Conservation (phyloP, 2,329 filamentous ascomycete genomes). For the Sarocladiaceae sp. region DNA sequence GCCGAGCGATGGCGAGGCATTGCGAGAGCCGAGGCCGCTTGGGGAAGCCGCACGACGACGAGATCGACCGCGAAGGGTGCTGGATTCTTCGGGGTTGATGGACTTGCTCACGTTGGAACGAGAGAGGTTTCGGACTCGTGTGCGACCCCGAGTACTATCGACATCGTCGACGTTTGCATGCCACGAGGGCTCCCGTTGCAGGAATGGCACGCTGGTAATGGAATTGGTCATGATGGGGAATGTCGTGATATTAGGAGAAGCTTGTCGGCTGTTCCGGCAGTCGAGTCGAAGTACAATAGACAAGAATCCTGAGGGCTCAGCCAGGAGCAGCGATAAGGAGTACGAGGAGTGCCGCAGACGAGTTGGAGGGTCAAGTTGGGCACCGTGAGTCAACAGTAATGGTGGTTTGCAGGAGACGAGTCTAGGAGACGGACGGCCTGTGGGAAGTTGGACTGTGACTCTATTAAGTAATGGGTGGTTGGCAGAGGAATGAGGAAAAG, state of each 20-base stretch:
- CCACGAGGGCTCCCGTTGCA: neutral
- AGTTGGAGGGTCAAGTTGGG: slow-evolving; percentile 3
- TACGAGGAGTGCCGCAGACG: neutral
- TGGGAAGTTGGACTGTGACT: neutral
- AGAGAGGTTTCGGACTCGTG: slow-evolving; percentile 33
- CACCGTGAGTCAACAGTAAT: neutral
- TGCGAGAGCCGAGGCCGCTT: slow-evolving; percentile 25
- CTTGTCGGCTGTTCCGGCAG: neutral
- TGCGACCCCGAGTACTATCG: slow-evolving; percentile 30
- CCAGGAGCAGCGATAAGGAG: neutral
- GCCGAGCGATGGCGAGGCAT: slow-evolving; percentile 28
- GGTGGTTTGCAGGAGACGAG: neutral
- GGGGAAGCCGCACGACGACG: slow-evolving; percentile 35
- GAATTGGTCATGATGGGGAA: slow-evolving; percentile 1
- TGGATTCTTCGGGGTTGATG: slow-evolving; percentile 34
- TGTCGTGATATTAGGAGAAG: neutral
- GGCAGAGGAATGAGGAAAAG: slow-evolving; percentile 1
- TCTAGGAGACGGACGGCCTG: neutral
- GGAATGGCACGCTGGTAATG: slow-evolving; percentile 1
- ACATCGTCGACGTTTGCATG: neutral
- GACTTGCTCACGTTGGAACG: slow-evolving; percentile 24
- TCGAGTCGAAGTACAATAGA: neutral
- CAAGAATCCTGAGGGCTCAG: neutral
- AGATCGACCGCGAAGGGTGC: slow-evolving; percentile 38
- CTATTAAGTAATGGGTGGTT: neutral